Conservation (phyloP, 495 filamentous ascomycete genomes). For the Glutinoglossum americanum region DNA sequence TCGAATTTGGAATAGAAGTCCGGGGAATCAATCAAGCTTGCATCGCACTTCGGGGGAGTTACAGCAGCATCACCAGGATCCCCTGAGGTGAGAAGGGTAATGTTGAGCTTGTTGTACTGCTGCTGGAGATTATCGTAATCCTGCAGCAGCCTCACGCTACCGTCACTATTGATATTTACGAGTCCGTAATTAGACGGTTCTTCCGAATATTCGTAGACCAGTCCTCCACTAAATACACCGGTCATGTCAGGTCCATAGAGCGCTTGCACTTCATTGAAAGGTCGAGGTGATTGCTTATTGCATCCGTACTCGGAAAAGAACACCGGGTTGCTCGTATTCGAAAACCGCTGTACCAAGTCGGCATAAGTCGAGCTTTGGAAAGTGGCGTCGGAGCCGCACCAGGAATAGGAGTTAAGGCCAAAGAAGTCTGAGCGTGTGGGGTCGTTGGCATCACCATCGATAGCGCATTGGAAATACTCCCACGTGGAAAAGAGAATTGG, state of each 20-base stretch:
- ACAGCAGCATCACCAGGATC: slow-evolving; percentile 29
- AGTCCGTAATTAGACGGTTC: slow-evolving; percentile 57
- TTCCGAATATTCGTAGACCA: slow-evolving; percentile 75
- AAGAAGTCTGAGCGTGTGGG: slow-evolving; percentile 63
- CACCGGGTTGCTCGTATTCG: slow-evolving; percentile 52
- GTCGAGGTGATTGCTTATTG: slow-evolving; percentile 57
- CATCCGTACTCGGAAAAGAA: slow-evolving; percentile 98
- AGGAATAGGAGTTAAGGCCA: slow-evolving; percentile 86
- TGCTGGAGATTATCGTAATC: slow-evolving; percentile 60
- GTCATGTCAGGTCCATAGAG: slow-evolving; percentile 72
- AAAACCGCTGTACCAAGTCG: slow-evolving; percentile 46
- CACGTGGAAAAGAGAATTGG: slow-evolving; percentile 54
- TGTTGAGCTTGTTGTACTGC: slow-evolving; percentile 55
- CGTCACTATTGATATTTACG: slow-evolving; percentile 43
- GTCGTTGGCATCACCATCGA: slow-evolving; percentile 38
- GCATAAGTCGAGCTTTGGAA: slow-evolving; percentile 54
- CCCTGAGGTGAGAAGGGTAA: slow-evolving; percentile 36
- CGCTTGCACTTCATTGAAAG: slow-evolving; percentile 61
- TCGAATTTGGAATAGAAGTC: slow-evolving; percentile 58
- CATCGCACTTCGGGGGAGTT: slow-evolving; percentile 33
- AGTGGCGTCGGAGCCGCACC: slow-evolving; percentile 55
- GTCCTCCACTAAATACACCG: slow-evolving; percentile 55
- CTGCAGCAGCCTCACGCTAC: slow-evolving; percentile 34
- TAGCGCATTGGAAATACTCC: slow-evolving; percentile 68
- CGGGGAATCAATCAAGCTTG: slow-evolving; percentile 35